These are phyloP conservation scores for Hydnum rufescens DNA, from an alignment of 768 basidiomycete species.

Conservation along the genomic window DNA sequence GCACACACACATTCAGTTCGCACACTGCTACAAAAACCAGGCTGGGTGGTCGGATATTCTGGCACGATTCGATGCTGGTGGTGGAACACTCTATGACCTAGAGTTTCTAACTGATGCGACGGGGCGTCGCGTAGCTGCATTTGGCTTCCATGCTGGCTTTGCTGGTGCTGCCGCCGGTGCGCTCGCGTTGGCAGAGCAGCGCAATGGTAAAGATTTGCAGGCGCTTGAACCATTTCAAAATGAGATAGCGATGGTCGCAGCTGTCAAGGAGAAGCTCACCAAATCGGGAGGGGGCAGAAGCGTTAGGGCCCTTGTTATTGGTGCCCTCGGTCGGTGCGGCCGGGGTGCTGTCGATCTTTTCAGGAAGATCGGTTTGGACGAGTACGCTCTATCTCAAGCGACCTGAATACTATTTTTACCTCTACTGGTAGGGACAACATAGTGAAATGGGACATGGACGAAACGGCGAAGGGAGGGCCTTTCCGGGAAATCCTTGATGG, in stretches of 20 bases:
- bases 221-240: slow-evolving; percentile 62
- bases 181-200: slow-evolving; percentile 53
- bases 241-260: slow-evolving; percentile 62
- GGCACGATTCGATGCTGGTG: slow-evolving; percentile 63
- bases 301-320: slow-evolving; percentile 81
- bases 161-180: slow-evolving; percentile 68
- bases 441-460: slow-evolving; percentile 91
- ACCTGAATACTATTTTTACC: background rate
- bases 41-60: slow-evolving; percentile 81
- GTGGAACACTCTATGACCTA: slow-evolving; percentile 79
- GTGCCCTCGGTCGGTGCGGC: slow-evolving; percentile 88
- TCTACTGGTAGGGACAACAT: slow-evolving; percentile 54
- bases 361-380: slow-evolving; percentile 81
- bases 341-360: slow-evolving; percentile 90
- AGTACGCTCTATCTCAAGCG: slow-evolving; percentile 33
- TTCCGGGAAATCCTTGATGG: slow-evolving; percentile 82
- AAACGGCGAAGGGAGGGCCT: slow-evolving; percentile 93
- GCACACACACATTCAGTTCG: slow-evolving; percentile 95
- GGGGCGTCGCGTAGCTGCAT: slow-evolving; percentile 88
- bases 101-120: slow-evolving; percentile 78
- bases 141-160: slow-evolving; percentile 96
- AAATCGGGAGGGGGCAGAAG: slow-evolving; percentile 31
- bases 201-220: slow-evolving; percentile 39
- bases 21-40: slow-evolving; percentile 93
- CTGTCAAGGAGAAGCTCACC: slow-evolving; percentile 45